phyloP scores from a whole-genome alignment of 495 filamentous ascomycete species.

The Daldinia bambusicola region DNA sequence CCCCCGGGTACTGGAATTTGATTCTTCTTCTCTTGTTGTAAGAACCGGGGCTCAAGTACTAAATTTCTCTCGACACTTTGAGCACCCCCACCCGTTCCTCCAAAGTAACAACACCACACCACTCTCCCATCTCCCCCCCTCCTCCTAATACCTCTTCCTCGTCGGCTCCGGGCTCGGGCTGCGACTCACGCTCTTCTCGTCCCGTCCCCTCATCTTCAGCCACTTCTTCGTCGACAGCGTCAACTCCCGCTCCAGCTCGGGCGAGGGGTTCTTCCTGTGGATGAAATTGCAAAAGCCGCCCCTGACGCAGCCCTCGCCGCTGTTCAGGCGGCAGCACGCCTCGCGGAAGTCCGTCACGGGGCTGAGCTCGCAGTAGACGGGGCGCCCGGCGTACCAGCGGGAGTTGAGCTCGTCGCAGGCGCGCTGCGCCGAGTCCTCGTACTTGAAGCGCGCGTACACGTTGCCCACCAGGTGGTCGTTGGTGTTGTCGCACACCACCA shows the following conservation, averaged over 20 bases:
- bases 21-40: too few species aligned
- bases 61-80: too few species aligned
- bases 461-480: constrained; percentile 99
- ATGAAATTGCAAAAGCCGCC: constrained; percentile 99
- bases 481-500: constrained; percentile 94
- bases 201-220: constrained; percentile 84
- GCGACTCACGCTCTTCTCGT: constrained; percentile 80
- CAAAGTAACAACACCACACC: too few species aligned
- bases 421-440: constrained; percentile 93
- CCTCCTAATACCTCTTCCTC: constrained; percentile 68
- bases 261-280: constrained; percentile 90
- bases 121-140: too few species aligned
- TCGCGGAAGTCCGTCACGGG: constrained; percentile 99
- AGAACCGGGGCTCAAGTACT: too few species aligned
- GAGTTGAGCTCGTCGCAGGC: constrained; percentile 94
- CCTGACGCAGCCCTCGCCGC: constrained; percentile 92
- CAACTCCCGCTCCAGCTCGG: constrained; percentile 89
- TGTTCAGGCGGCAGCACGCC: constrained; percentile 95
- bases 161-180: constrained; percentile 83
- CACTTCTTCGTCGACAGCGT: constrained; percentile 94
- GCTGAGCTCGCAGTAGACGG: constrained; percentile 96
- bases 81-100: too few species aligned
- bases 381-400: constrained; percentile 96
- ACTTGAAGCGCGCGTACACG: constrained; percentile 99
- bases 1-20: too few species aligned